Base-by-base conservation (phyloP, 1,284 basidiomycete genomes). In the Ceratobasidium sp. region DNA sequence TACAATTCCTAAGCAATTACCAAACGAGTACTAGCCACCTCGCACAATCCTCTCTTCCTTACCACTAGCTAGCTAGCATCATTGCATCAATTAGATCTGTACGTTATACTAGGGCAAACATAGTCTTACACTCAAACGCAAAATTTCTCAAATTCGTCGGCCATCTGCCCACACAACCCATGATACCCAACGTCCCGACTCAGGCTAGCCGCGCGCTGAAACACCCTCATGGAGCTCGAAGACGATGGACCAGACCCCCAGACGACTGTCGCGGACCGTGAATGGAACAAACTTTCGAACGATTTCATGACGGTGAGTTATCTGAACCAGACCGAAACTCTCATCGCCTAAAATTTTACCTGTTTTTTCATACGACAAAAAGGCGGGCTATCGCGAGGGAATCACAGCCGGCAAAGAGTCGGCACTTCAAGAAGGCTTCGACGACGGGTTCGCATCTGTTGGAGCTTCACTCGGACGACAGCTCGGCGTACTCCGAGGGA, bases 301-400 rank as follows among this genome's bases (percentile, higher is more conserved):
- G 69, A 62, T 46, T 80, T 80, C 56, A 77, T 74, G 33, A 80
- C 73, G 42, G 80, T 79, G 61, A 52, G 78, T 57, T 9, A 46
- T 1, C 12, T 17, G 28, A 38, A 4, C 2, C 42, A n/a, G 20
- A 33, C 65, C 10, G 26, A 26, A 9, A 10, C 5, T 5, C 23
- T n/a, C 23, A 26, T 50, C 48, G 65, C 46, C 44, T 54, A 52
- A 62, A 26, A 2, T 77, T 68, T 33, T 17, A 17, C n/a, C 50
- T 48, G 28, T 46, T n/a, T 62, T 42, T 64, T 26, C 26, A n/a
- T 52, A 12, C 56, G 26, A 33, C 77, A 96, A n/a, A n/a, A n/a
- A n/a, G 95, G 89, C 90, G 26, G 95, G 95, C 1, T 96, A 96
- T 82, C 90, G 95, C 20, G 94, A 96, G 84, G 95, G 95, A 38